Percentiles rank a stretch among this genome's conserved stretches.
Evolutionary conservation across 176 grass and related monocot species (phyloP).

Genomic region (Phragmites australis): DNA sequence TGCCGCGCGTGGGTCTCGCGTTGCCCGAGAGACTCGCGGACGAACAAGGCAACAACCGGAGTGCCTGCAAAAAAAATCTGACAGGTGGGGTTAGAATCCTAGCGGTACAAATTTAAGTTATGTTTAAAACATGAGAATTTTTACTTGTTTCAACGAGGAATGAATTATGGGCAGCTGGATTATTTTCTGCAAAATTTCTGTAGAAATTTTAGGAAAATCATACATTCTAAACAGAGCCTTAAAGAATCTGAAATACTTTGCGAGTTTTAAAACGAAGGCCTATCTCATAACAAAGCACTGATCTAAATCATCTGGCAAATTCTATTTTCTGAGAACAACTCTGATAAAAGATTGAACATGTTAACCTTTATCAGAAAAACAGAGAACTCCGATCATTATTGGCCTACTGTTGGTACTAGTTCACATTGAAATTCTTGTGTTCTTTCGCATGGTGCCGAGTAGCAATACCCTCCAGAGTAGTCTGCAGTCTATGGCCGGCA

Average conservation of each 20-base stretch:
- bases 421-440: neutral
- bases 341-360: neutral
- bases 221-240: too few relatives aligned
- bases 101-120: neutral
- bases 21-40: slow-evolving; percentile 20
- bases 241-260: too few relatives aligned
- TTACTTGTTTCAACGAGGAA: neutral
- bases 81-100: neutral
- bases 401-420: too few relatives aligned
- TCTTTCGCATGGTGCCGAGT: neutral
- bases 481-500: slow-evolving; percentile 24
- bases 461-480: neutral
- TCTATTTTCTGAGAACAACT: neutral
- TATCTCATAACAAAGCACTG: neutral
- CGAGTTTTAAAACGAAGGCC: too few relatives aligned
- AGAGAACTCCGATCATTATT: neutral
- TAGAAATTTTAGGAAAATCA: neutral
- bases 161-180: neutral
- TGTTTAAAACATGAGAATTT: neutral
- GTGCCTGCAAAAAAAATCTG: neutral
- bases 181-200: neutral
- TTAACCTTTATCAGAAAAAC: neutral
- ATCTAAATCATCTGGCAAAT: neutral
- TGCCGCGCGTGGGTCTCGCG: slow-evolving; percentile 12
- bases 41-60: neutral